phyloP scores from a whole-genome alignment of 2,329 filamentous ascomycete genomes.

The Stachybotrys echinatus region DNA sequence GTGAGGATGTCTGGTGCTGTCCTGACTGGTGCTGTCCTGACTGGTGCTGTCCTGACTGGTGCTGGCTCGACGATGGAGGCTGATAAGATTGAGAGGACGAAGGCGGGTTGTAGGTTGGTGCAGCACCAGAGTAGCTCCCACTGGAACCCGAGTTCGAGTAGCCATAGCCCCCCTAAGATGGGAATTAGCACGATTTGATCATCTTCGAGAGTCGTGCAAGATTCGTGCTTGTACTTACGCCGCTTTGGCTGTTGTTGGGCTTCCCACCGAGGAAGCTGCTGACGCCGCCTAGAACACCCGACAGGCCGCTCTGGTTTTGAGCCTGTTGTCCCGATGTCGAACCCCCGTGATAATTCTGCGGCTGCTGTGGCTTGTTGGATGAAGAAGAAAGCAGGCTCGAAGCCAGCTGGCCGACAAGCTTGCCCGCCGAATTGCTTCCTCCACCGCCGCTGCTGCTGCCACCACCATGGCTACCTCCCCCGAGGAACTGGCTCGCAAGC shows the following conservation, averaged over 20 bases:
- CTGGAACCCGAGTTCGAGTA: slow-evolving; percentile 52
- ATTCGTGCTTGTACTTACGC: background rate
- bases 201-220: too few relatives aligned
- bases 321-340: slow-evolving; percentile 29
- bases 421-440: slow-evolving; percentile 38
- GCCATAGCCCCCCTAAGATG: too few relatives aligned
- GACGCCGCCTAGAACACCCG: slow-evolving; percentile 52
- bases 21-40: slow-evolving; percentile 8
- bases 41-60: slow-evolving; percentile 18
- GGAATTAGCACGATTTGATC: too few relatives aligned
- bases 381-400: slow-evolving; percentile 51
- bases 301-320: slow-evolving; percentile 41
- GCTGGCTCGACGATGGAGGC: slow-evolving; percentile 19
- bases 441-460: slow-evolving; percentile 29
- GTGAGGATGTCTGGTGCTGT: slow-evolving; percentile 1
- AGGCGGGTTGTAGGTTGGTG: slow-evolving; percentile 43
- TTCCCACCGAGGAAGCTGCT: slow-evolving; percentile 48
- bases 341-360: slow-evolving; percentile 44
- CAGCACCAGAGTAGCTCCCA: slow-evolving; percentile 56
- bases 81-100: slow-evolving; percentile 20
- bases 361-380: slow-evolving; percentile 38
- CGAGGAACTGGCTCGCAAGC: slow-evolving; percentile 39
- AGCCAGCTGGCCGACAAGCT: slow-evolving; percentile 52
- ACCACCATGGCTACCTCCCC: slow-evolving; percentile 22
- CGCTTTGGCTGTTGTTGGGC: slow-evolving; percentile 28